Percentiles rank a stretch among this genome's conserved stretches.
Evolutionary conservation across 306 rosid genomes (phyloP).

Genomic region (Quercus variabilis): DNA sequence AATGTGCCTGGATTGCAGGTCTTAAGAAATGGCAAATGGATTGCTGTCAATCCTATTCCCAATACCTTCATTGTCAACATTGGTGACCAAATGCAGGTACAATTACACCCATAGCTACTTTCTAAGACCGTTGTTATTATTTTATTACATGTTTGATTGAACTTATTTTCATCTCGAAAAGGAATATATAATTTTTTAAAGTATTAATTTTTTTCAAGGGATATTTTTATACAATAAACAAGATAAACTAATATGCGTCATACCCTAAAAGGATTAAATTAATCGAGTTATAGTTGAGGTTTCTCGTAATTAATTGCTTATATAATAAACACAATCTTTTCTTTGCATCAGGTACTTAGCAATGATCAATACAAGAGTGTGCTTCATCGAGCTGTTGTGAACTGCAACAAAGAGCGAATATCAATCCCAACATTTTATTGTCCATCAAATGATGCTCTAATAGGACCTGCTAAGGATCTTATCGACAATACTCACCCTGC

Average conservation of each 20-base stretch:
- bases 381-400: conserved; percentile 50
- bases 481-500: conserved; percentile 11
- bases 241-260: too few species aligned
- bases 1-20: conserved; percentile 55
- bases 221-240: too few species aligned
- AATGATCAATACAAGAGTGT: conserved; percentile 46
- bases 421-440: conserved; percentile 56
- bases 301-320: too few species aligned
- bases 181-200: too few species aligned
- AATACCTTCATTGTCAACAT: conserved; percentile 48
- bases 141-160: too few species aligned
- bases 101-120: background rate
- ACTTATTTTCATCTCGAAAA: too few species aligned
- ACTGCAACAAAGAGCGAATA: conserved; percentile 32
- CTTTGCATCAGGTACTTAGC: conserved; percentile 36
- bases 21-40: conserved; percentile 38
- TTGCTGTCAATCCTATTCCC: conserved; percentile 43
- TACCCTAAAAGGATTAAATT: too few species aligned
- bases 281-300: too few species aligned
- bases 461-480: conserved; percentile 35
- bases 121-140: background rate
- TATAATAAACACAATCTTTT: too few species aligned
- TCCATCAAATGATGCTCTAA: conserved; percentile 39
- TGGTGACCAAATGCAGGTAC: conserved; percentile 59
- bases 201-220: too few species aligned